phyloP scores from a whole-genome alignment of 352 stramenopile species.

The Phytophthora colocasiae region DNA sequence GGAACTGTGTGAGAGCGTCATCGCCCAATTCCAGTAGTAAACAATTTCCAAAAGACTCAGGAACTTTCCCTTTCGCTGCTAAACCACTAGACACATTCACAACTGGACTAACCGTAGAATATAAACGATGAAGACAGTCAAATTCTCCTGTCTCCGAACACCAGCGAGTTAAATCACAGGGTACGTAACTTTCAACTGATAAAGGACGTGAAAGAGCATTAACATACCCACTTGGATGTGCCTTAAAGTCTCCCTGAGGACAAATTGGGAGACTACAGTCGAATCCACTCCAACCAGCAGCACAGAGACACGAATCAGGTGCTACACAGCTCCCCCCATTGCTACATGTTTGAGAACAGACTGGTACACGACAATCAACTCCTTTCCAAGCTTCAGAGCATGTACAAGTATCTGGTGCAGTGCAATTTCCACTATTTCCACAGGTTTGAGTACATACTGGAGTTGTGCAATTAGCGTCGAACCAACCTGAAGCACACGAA shows the following conservation, averaged over 20 bases:
- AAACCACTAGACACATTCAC: conserved; percentile 47
- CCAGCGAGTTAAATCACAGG: conserved; percentile 91
- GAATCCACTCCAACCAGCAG: conserved; percentile 91
- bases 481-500: conserved; percentile 92
- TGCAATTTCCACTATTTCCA: conserved; percentile 97
- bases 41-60: conserved; percentile 24
- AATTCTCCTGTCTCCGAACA: conserved; percentile 94
- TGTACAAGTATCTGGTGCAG: conserved; percentile 89
- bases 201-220: conserved; percentile 73
- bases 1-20: conserved; percentile 84
- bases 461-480: conserved; percentile 97
- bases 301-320: conserved; percentile 95
- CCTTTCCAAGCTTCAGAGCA: conserved; percentile 92
- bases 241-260: conserved; percentile 93
- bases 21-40: conserved; percentile 89
- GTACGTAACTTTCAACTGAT: conserved; percentile 80
- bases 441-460: conserved; percentile 96
- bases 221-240: conserved; percentile 72
- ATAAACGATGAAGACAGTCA: conserved; percentile 85
- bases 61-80: conserved; percentile 22
- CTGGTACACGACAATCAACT: conserved; percentile 91
- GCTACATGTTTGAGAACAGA: conserved; percentile 88
- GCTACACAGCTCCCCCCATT: conserved; percentile 94
- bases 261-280: conserved; percentile 94
- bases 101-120: conserved; percentile 43